Evolutionary conservation across 2,329 filamentous ascomycete genomes (phyloP).

Genomic region (Trichoderma sp.): DNA sequence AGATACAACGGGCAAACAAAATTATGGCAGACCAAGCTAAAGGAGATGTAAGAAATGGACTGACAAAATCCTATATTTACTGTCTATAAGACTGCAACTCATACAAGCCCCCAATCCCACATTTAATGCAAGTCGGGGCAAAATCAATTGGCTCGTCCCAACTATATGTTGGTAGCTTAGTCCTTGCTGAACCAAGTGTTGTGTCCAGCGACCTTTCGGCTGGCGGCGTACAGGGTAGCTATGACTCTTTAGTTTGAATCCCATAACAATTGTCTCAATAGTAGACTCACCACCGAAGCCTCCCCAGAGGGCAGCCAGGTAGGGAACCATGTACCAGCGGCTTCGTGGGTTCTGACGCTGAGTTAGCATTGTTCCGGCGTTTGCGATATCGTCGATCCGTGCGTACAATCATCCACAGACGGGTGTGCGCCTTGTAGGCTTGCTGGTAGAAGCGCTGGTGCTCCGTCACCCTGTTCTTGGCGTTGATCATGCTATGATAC

Average conservation of each 20-base stretch:
- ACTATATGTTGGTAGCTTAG: conserved; percentile 37
- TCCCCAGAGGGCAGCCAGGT: conserved; percentile 65
- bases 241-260: conserved; percentile 30
- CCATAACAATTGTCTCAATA: neutral
- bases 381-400: conserved; percentile 26
- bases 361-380: conserved; percentile 20
- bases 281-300: conserved; percentile 59
- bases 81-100: conserved; percentile 23
- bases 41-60: conserved; percentile 11
- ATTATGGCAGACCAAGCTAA: neutral
- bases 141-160: conserved; percentile 3
- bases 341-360: conserved; percentile 61
- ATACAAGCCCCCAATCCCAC: conserved; percentile 1
- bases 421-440: conserved; percentile 67
- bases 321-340: conserved; percentile 66
- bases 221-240: conserved; percentile 70
- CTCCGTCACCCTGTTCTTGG: conserved; percentile 74
- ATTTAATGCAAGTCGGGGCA: neutral
- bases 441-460: conserved; percentile 75
- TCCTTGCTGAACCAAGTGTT: conserved; percentile 73
- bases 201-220: conserved; percentile 72
- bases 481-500: conserved; percentile 60
- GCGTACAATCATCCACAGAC: conserved; percentile 78
- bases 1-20: neutral
- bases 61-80: conserved; percentile 24